These are phyloP conservation scores for Ceratocystis colombiana DNA, from an alignment of 2,329 filamentous ascomycete species.

Conservation along the genomic window DNA sequence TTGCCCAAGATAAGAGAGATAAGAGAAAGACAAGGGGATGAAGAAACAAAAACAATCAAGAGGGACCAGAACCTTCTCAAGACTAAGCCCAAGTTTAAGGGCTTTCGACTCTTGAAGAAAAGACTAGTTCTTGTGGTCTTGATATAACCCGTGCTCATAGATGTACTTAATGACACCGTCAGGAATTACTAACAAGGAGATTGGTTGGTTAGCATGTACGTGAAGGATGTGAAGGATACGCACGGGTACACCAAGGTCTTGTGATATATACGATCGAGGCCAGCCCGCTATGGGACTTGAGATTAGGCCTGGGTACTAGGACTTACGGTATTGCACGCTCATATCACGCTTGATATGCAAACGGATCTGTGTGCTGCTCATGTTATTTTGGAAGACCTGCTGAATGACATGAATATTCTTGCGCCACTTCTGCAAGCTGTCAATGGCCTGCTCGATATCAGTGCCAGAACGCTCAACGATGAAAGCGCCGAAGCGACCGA, in stretches of 20 bases:
- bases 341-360: slow-evolving; percentile 69
- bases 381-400: slow-evolving; percentile 72
- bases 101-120: not conserved
- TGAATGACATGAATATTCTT: slow-evolving; percentile 81
- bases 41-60: slow-evolving; percentile 15
- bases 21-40: not conserved
- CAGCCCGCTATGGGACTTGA: not conserved
- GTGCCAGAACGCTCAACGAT: slow-evolving; percentile 82
- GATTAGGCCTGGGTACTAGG: not conserved
- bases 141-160: slow-evolving; percentile 54
- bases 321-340: slow-evolving; percentile 59
- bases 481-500: slow-evolving; percentile 72
- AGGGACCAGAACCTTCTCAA: not conserved
- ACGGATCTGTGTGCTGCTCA: slow-evolving; percentile 73
- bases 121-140: slow-evolving; percentile 28
- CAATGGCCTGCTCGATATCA: slow-evolving; percentile 77
- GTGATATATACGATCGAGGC: not conserved
- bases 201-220: not conserved
- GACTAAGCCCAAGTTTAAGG: not conserved
- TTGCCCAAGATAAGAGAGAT: too few relatives aligned
- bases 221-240: not conserved
- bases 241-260: not conserved
- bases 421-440: slow-evolving; percentile 70
- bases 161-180: slow-evolving; percentile 67
- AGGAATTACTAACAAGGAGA: slow-evolving; percentile 39